A percentile compares a stretch with the other conserved stretches of the same genome.
Evolutionary conservation across 495 filamentous ascomycete species (phyloP).

Genomic region (Massariosphaeria phaeospora): DNA sequence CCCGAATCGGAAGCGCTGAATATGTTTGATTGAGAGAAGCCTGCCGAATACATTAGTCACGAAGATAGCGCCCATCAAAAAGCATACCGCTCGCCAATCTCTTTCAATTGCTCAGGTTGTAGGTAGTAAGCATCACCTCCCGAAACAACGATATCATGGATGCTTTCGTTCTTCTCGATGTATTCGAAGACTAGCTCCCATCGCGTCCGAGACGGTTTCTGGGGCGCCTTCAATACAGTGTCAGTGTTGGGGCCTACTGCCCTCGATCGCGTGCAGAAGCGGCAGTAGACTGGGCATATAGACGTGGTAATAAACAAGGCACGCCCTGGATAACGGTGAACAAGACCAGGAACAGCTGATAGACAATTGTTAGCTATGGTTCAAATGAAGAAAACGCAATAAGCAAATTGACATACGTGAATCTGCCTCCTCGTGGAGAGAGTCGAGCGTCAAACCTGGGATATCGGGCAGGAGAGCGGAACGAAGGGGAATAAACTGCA

Average conservation of each 20-base stretch:
- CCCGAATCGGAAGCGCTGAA: slow-evolving; percentile 51
- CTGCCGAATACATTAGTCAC: not conserved
- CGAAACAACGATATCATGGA: slow-evolving; percentile 54
- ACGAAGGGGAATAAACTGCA: slow-evolving; percentile 51
- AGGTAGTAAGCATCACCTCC: slow-evolving; percentile 56
- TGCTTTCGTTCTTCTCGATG: slow-evolving; percentile 45
- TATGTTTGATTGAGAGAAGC: slow-evolving; percentile 41
- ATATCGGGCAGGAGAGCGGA: slow-evolving; percentile 50
- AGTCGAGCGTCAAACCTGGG: slow-evolving; percentile 38
- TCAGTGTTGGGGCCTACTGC: slow-evolving; percentile 50
- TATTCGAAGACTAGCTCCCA: slow-evolving; percentile 50
- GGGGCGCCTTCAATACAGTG: slow-evolving; percentile 46
- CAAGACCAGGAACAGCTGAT: slow-evolving; percentile 44
- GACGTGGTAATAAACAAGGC: slow-evolving; percentile 51
- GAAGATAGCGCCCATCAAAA: not conserved
- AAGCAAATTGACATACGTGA: slow-evolving; percentile 26
- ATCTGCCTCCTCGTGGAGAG: slow-evolving; percentile 48
- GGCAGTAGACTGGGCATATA: slow-evolving; percentile 56
- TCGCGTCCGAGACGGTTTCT: slow-evolving; percentile 42
- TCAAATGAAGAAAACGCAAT: not conserved
- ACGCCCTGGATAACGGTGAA: slow-evolving; percentile 57
- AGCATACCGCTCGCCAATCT: slow-evolving; percentile 29
- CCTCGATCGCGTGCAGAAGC: slow-evolving; percentile 57
- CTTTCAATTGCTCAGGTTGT: slow-evolving; percentile 24
- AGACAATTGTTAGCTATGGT: no score